phyloP scores from a whole-genome alignment of 1,284 basidiomycete species.

The Ceratobasidium sp. region DNA sequence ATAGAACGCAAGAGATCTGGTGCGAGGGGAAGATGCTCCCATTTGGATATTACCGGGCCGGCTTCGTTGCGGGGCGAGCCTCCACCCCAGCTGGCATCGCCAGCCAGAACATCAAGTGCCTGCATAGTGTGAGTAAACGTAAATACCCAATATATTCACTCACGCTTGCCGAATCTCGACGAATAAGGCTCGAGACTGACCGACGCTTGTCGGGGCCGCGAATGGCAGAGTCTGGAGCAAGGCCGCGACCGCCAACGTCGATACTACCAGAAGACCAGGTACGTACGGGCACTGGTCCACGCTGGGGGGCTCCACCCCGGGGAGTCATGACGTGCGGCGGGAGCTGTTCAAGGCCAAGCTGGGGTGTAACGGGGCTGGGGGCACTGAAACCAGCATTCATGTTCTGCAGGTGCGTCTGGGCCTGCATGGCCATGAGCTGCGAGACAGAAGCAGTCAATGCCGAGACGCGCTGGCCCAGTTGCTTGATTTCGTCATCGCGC shows the following conservation, averaged over 20 bases:
- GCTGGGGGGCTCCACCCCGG: constrained; percentile 54
- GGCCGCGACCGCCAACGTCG: constrained; percentile 64
- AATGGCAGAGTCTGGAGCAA: constrained; percentile 35
- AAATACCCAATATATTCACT: constrained; percentile 47
- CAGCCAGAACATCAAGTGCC: constrained; percentile 62
- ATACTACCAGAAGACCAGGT: constrained; percentile 82
- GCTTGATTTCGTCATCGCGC: constrained; percentile 68
- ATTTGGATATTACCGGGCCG: constrained; percentile 91
- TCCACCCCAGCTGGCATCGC: constrained; percentile 52
- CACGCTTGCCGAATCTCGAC: constrained; percentile 78
- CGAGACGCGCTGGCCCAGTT: constrained; percentile 80
- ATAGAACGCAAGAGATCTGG: constrained; percentile 89
- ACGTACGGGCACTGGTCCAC: constrained; percentile 72
- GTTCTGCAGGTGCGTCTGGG: constrained; percentile 61
- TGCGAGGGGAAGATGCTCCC: constrained; percentile 90
- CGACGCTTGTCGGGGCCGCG: constrained; percentile 69
- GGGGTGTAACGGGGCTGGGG: constrained; percentile 48
- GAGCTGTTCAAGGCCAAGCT: constrained; percentile 58
- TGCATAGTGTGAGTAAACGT: constrained; percentile 53
- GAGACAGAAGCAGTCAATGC: constrained; percentile 87
- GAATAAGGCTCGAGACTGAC: constrained; percentile 65
- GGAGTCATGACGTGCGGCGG: constrained; percentile 50
- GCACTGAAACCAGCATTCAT: constrained; percentile 36
- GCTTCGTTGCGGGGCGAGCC: constrained; percentile 65
- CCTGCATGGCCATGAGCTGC: constrained; percentile 78